Evolutionary conservation across 805 yeast genomes (phyloP).

Genomic region (Saccharomycopsis oosterbeekiorum): DNA sequence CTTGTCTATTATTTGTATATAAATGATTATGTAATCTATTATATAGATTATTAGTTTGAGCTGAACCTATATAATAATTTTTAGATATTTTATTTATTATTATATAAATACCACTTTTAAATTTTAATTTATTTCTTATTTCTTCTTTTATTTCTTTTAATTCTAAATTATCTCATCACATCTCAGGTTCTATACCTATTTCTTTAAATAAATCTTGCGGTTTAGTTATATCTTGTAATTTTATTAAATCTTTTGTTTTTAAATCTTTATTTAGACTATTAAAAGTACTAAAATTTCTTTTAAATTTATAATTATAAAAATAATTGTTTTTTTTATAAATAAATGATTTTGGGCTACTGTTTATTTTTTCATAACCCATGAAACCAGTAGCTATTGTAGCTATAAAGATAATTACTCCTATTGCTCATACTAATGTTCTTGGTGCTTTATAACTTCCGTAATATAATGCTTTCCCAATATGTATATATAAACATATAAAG

Average conservation of each 20-base stretch:
- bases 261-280: no score
- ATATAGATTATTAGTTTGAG: not conserved
- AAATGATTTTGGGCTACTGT: slow-evolving; percentile 5
- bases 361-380: slow-evolving; percentile 9
- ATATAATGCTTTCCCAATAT: slow-evolving; percentile 17
- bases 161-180: not conserved
- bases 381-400: slow-evolving; percentile 17
- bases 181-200: not conserved
- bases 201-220: not conserved
- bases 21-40: not conserved
- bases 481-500: slow-evolving; percentile 16
- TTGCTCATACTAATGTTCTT: slow-evolving; percentile 13
- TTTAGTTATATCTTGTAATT: not conserved
- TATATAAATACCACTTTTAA: not conserved
- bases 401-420: slow-evolving; percentile 17
- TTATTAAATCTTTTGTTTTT: no score
- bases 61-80: not conserved
- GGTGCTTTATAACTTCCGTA: slow-evolving; percentile 16
- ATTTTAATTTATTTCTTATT: not conserved
- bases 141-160: not conserved
- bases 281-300: not conserved
- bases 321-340: no score
- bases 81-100: not conserved
- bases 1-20: not conserved
- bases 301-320: not conserved